Conservation (phyloP, 1,284 basidiomycete genomes). For the Albatrellus sp. region DNA sequence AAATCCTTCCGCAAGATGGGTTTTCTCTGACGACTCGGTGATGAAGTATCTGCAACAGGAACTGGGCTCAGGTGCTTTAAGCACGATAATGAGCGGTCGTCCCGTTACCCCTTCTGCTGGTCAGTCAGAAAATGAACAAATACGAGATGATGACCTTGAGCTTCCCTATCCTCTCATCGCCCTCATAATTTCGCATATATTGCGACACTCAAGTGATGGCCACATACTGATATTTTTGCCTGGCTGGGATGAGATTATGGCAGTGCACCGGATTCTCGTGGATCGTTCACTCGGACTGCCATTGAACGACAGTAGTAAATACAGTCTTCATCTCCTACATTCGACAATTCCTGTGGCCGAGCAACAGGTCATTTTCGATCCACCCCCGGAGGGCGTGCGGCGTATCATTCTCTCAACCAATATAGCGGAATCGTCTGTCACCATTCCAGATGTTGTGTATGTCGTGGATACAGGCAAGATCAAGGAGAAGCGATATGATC, state of each 20-base stretch:
- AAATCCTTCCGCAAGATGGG: slow-evolving; percentile 39
- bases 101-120: neutral
- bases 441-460: slow-evolving; percentile 93
- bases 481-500: slow-evolving; percentile 92
- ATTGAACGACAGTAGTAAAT: slow-evolving; percentile 50
- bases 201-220: slow-evolving; percentile 68
- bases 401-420: slow-evolving; percentile 90
- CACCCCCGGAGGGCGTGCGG: slow-evolving; percentile 65
- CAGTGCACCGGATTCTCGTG: slow-evolving; percentile 60
- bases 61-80: slow-evolving; percentile 27
- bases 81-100: slow-evolving; percentile 7
- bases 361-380: slow-evolving; percentile 85
- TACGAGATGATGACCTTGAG: slow-evolving; percentile 57
- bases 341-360: slow-evolving; percentile 85
- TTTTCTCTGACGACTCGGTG: slow-evolving; percentile 70
- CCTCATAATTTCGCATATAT: slow-evolving; percentile 71
- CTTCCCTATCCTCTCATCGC: slow-evolving; percentile 79
- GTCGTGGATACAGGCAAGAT: slow-evolving; percentile 86
- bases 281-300: slow-evolving; percentile 46
- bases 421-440: slow-evolving; percentile 93
- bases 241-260: slow-evolving; percentile 87
- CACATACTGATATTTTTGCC: slow-evolving; percentile 90
- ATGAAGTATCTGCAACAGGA: slow-evolving; percentile 69
- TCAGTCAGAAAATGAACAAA: slow-evolving; percentile 8
- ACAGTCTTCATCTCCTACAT: slow-evolving; percentile 81